A percentile compares a stretch with the other conserved stretches of the same genome.
phyloP scores from a whole-genome alignment of 2,329 filamentous ascomycete species.

The Byssothecium circinans region DNA sequence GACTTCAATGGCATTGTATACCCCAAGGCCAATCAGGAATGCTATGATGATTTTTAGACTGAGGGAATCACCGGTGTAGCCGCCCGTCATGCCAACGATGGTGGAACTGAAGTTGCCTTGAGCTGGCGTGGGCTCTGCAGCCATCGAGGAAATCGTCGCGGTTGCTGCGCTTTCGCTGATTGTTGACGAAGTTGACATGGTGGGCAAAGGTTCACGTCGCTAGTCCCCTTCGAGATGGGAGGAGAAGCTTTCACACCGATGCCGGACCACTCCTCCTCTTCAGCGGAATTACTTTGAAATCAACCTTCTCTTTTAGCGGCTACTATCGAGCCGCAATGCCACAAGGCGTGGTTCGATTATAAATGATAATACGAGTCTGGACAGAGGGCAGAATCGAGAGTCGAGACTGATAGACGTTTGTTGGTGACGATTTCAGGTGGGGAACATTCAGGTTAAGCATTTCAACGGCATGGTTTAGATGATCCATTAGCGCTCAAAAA shows the following conservation, averaged over 20 bases:
- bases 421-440: constrained; percentile 3
- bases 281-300: not conserved
- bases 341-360: not conserved
- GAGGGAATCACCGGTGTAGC: constrained; percentile 35
- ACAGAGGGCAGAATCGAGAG: not conserved
- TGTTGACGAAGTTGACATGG: constrained; percentile 18
- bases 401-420: not conserved
- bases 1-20: constrained; percentile 50
- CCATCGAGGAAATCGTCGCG: constrained; percentile 15
- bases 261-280: not conserved
- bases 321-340: not conserved
- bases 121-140: constrained; percentile 24
- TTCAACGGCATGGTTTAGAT: not conserved
- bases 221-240: constrained; percentile 9
- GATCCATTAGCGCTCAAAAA: not conserved
- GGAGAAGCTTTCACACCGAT: not conserved
- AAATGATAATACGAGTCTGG: too few relatives aligned
- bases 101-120: constrained; percentile 31
- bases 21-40: constrained; percentile 41
- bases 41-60: constrained; percentile 34
- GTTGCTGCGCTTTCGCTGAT: constrained; percentile 8
- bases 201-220: not conserved
- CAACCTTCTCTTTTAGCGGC: not conserved
- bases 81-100: constrained; percentile 38
- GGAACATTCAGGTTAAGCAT: constrained; percentile 14